Base-by-base conservation (phyloP, 225 moss, liverwort and hornwort species). In the Sphagnum tenellum region DNA sequence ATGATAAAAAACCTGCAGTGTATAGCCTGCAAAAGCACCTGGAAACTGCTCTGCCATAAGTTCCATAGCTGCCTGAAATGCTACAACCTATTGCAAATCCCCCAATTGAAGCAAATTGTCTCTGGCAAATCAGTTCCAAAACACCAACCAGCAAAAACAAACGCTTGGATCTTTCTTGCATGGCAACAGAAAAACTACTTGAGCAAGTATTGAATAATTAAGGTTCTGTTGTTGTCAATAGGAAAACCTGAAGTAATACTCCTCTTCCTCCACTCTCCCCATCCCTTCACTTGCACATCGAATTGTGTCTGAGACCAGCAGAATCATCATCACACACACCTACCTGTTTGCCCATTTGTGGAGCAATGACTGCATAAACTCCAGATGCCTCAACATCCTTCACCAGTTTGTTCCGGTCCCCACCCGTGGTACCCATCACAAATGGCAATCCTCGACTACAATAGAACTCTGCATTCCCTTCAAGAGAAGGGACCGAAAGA, bases 301-400 rank as follows among this genome's bases (percentile, higher is more conserved):
- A 29, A 29, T 29, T 29, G 29, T 29, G 29, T 29, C 29, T 29
- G 1, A 29, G 29, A 9, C 46, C 14, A 46, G 29, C 46, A 44
- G 11, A 44, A 44, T 46, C 9, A 13, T 60, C 47, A 73, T 45
- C 11, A 55, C 61, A 46, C 48, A 83, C 11, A 55, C 61, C 29
- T 46, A 83, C 95, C 85, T 92, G 92, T 83, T 98, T 98, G 65
- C 96, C 96, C 96, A 98, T 98, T 69, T 98, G 90, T 46, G 96
- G 96, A 8, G 96, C 86, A 50, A 98, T 92, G 55, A 98, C 85
- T 53, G 92, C 82, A 69, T 83, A 98, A 9, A 81, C 86, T 49
- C 92, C 85, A 67, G 92, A 73, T 29, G 63, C 73, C 13, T 78
- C 50, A 48, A 90, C 92, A 75, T 79, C 85, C 46, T 81, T 71